These are phyloP conservation scores for Clarireedia paspali DNA, from an alignment of 2,329 filamentous ascomycete species.

Conservation along the genomic window DNA sequence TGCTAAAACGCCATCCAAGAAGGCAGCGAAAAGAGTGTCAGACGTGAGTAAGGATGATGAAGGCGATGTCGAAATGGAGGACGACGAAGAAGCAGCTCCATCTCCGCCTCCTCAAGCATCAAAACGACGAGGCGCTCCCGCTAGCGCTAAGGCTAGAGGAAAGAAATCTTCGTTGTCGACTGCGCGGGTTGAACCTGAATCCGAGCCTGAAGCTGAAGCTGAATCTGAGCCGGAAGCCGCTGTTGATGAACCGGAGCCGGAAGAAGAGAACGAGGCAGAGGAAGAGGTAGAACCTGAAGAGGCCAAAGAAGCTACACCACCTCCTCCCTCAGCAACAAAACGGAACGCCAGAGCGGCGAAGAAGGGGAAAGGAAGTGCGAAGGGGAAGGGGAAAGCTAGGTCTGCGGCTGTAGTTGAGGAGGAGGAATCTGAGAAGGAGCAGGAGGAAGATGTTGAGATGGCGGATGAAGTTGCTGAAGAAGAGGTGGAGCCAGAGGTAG, in stretches of 20 bases:
- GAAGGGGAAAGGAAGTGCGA: neutral
- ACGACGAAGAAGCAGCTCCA: neutral
- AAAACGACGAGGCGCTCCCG: neutral
- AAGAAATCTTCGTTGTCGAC: neutral
- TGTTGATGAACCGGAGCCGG: neutral
- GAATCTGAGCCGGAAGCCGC: slow-evolving; percentile 9
- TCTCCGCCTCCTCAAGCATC: neutral
- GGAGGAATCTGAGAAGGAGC: slow-evolving; percentile 15
- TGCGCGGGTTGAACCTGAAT: slow-evolving; percentile 3
- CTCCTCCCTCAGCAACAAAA: neutral
- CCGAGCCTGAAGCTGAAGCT: slow-evolving; percentile 10
- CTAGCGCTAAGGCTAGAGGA: neutral
- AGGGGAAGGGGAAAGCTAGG: neutral
- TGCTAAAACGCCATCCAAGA: neutral
- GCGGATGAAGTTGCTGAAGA: neutral
- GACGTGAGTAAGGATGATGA: neutral
- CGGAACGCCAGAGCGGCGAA: neutral
- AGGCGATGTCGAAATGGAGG: slow-evolving; percentile 2
- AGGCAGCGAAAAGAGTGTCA: neutral
- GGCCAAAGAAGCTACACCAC: slow-evolving; percentile 1
- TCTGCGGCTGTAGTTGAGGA: slow-evolving; percentile 1
- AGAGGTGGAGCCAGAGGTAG: slow-evolving; percentile 5
- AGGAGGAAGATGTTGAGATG: slow-evolving; percentile 18
- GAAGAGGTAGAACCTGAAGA: slow-evolving; percentile 4
- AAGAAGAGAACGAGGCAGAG: neutral